phyloP scores from a whole-genome alignment of 2,329 filamentous ascomycete genomes.

The Ophidiomyces ophidiicola region DNA sequence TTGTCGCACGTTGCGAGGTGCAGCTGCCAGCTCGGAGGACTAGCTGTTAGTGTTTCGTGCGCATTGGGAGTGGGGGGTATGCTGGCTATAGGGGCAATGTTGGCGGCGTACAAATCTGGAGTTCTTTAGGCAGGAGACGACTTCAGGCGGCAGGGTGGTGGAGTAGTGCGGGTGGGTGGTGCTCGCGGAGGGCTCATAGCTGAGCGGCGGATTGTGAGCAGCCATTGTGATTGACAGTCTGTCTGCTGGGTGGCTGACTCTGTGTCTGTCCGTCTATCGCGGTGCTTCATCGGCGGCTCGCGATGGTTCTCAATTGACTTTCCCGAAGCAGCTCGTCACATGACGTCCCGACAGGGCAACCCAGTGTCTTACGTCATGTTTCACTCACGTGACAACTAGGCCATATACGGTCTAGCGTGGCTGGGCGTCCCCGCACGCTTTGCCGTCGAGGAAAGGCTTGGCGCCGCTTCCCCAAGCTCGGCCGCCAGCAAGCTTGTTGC shows the following conservation, averaged over 20 bases:
- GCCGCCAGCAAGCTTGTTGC: too few relatives aligned
- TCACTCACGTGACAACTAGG: not conserved
- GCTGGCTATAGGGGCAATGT: constrained; percentile 12
- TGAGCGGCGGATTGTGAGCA: constrained; percentile 54
- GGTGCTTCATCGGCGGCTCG: not conserved
- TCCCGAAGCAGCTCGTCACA: not conserved
- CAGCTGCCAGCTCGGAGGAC: constrained; percentile 46
- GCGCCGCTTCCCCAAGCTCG: too few relatives aligned
- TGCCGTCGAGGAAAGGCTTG: too few relatives aligned
- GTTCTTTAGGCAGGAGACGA: constrained; percentile 83
- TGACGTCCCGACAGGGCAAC: not conserved
- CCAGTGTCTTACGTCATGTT: constrained; percentile 3
- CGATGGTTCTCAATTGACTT: not conserved
- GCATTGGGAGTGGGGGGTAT: constrained; percentile 6
- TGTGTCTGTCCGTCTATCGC: not conserved
- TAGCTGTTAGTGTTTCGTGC: constrained; percentile 6
- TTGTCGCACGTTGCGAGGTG: constrained; percentile 84
- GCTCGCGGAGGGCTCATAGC: constrained; percentile 62
- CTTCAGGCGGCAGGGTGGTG: constrained; percentile 63
- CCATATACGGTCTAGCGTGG: constrained; percentile 3
- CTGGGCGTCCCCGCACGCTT: constrained; percentile 1
- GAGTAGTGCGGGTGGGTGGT: constrained; percentile 59
- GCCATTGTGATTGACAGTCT: constrained; percentile 26
- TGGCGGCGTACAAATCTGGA: constrained; percentile 65
- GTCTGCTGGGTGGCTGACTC: not conserved